Conservation (phyloP, 495 filamentous ascomycete genomes). For the Cetradonia linearis region DNA sequence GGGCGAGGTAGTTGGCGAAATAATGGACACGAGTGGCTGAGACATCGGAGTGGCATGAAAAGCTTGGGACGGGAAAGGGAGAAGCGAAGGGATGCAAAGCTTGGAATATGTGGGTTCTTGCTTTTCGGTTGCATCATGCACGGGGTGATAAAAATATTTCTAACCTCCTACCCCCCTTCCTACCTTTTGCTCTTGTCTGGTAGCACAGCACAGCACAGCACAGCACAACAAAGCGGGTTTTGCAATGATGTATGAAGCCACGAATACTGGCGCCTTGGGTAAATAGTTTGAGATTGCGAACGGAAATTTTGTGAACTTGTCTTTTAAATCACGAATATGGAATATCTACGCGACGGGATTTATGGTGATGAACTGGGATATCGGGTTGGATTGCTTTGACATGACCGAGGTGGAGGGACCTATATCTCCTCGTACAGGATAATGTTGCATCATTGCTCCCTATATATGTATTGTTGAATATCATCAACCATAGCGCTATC, state of each 20-base stretch:
- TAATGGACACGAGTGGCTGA: conserved; percentile 61
- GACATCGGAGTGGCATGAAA: conserved; percentile 53
- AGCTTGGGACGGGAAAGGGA: neutral
- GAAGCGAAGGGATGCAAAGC: neutral
- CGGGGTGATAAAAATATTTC: neutral
- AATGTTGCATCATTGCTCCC: too few species aligned
- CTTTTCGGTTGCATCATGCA: neutral
- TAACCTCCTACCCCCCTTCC: neutral
- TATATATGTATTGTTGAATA: too few species aligned
- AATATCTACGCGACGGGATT: too few species aligned
- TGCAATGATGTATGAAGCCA: too few species aligned
- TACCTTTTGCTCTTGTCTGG: neutral
- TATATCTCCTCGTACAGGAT: too few species aligned
- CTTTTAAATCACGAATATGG: too few species aligned
- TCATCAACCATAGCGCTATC: too few species aligned
- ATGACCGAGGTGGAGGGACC: too few species aligned
- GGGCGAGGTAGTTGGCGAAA: too few species aligned
- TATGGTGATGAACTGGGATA: too few species aligned
- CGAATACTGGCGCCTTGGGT: too few species aligned
- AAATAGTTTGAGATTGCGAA: neutral
- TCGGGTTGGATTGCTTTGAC: too few species aligned
- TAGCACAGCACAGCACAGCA: neutral
- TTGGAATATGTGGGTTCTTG: neutral
- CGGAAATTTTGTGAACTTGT: neutral
- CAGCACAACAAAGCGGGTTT: neutral